phyloP scores from a whole-genome alignment of 2,329 filamentous ascomycete species.

The Beauveria medogensis region DNA sequence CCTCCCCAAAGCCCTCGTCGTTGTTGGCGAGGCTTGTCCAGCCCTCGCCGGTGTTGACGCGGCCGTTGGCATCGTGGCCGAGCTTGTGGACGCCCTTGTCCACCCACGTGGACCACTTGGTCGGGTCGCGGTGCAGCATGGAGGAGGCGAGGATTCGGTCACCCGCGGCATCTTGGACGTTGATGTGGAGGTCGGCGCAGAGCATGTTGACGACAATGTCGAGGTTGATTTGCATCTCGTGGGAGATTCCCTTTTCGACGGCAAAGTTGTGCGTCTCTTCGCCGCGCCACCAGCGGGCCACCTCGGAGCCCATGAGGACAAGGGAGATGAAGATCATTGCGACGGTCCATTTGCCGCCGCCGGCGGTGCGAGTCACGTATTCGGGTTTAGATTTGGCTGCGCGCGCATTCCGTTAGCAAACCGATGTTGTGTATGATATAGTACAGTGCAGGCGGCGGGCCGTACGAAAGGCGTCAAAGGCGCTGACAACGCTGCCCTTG shows the following conservation, averaged over 20 bases:
- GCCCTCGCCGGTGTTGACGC: conserved; percentile 48
- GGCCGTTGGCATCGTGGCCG: conserved; percentile 46
- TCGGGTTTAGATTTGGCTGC: conserved; percentile 91
- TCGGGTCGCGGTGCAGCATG: conserved; percentile 65
- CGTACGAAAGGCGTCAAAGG: conserved; percentile 96
- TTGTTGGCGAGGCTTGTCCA: conserved; percentile 39
- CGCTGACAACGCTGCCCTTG: conserved; percentile 63
- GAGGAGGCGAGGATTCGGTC: conserved; percentile 81
- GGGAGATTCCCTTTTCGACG: conserved; percentile 85
- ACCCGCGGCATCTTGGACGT: conserved; percentile 91
- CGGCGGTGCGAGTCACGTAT: conserved; percentile 75
- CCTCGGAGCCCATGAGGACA: conserved; percentile 69
- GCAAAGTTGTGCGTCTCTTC: conserved; percentile 81
- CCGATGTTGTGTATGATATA: background rate
- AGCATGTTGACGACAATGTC: conserved; percentile 88
- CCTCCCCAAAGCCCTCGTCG: conserved; percentile 65
- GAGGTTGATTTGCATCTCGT: conserved; percentile 86
- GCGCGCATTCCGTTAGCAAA: background rate
- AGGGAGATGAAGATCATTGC: conserved; percentile 67
- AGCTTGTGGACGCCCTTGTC: conserved; percentile 59
- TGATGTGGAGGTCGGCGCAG: conserved; percentile 84
- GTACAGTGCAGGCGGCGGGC: background rate
- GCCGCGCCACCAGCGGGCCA: conserved; percentile 76
- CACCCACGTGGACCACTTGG: conserved; percentile 76
- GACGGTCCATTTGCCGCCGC: conserved; percentile 91